Base-by-base conservation (phyloP, 768 basidiomycete genomes). In the Lepiota brunneoincarnata region DNA sequence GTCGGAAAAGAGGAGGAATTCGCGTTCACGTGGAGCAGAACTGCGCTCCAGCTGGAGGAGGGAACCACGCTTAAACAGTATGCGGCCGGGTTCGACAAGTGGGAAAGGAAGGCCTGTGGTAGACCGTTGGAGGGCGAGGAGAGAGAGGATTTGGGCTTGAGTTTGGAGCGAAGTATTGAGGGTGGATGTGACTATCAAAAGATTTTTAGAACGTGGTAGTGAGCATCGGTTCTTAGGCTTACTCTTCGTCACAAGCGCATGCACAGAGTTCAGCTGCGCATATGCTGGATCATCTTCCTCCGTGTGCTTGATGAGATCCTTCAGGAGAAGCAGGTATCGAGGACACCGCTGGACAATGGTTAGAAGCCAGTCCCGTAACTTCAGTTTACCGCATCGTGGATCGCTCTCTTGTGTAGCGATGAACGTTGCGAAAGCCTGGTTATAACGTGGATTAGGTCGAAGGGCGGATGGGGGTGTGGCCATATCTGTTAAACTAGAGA, bases 261-360 rank as follows among this genome's bases (percentile, higher is more conserved):
- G 82, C 1, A 80, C 87, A 36, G 77, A 71, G 28, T 74, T 76
- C 21, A 93, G 73, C 24, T 80, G 80, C 3, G 70, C 71, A 62
- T 86, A 75, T 64, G 93, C 92, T n/a, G 78, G 74, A 56, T 89
- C 86, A 2, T 82, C 81, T 3, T 73, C 69, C 35, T 79, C 77
- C 14, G 87, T 90, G 55, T 82, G 81, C n/a, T 68, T 66, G 34
- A 91, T 82, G 35, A 94, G 76, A 64, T 95, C 92, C 67, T 86
- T 91, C 48, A 94, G 78, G 10, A 95, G 73, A 10, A 95, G 77
- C 6, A 93, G 77, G 64, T 94, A 94, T 52, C 93, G 79, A 3
- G 93, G 93, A 67, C 91, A 93, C 51, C 92, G 80, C 67, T 95
- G 92, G 6, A 95, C 87, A 44, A 92, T 84, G 2, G 89, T 90